Percentiles rank a stretch among this genome's conserved stretches.
Conservation (phyloP, 257 asterid species). For the Coffea eugenioides region DNA sequence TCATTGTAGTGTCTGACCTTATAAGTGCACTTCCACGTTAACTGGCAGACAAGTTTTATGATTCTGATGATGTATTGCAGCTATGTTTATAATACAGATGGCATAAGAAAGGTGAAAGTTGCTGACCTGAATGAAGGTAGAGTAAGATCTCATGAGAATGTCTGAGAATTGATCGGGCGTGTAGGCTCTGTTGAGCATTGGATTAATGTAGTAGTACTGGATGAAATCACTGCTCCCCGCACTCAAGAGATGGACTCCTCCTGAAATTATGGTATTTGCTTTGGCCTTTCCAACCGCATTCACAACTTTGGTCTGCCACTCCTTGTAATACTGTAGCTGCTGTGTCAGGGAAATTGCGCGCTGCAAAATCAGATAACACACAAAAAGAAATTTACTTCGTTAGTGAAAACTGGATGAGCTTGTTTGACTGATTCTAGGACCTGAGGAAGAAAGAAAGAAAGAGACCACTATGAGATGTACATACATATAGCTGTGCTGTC, state of each 20-base stretch:
- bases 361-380: constrained; percentile 37
- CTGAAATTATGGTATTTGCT: constrained; percentile 55
- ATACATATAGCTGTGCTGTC: constrained; percentile 65
- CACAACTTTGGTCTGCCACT: constrained; percentile 70
- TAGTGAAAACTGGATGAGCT: not conserved
- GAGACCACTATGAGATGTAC: constrained; percentile 28
- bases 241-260: constrained; percentile 66
- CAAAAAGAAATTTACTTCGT: not conserved
- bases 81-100: not conserved
- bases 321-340: constrained; percentile 54
- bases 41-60: not conserved
- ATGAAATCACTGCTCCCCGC: constrained; percentile 90
- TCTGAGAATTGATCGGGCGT: constrained; percentile 59
- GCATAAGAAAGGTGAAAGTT: not conserved
- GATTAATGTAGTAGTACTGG: constrained; percentile 71
- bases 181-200: constrained; percentile 45
- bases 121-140: constrained; percentile 51
- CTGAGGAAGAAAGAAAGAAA: not conserved
- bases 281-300: constrained; percentile 49
- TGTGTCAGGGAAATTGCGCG: constrained; percentile 54
- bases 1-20: not conserved
- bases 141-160: constrained; percentile 57
- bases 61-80: not conserved
- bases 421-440: not conserved
- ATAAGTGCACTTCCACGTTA: not conserved